phyloP scores from a whole-genome alignment of 805 yeast species.

The Saccharomycopsis sp. region DNA sequence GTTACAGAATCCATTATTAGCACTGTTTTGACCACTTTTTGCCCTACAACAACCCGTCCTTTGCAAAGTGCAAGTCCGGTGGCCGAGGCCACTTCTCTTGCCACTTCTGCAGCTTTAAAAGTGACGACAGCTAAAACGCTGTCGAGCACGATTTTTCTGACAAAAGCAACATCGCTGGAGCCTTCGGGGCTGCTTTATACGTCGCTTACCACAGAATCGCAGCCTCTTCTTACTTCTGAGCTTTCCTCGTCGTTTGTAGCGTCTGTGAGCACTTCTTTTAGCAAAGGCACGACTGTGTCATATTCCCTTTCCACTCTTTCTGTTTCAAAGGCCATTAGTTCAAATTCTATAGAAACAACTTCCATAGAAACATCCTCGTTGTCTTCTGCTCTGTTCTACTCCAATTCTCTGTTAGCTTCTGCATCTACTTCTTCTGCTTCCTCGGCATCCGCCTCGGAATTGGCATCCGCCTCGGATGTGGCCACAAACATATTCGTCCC shows the following conservation, averaged over 20 bases:
- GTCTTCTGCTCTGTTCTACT: neutral
- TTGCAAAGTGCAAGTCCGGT: neutral
- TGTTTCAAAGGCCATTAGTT: no score
- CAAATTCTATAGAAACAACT: no score
- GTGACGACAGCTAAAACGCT: neutral
- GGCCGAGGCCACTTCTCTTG: neutral
- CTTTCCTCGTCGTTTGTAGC: conserved; percentile 3
- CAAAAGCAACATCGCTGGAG: no score
- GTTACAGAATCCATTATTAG: neutral
- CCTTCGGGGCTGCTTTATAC: neutral
- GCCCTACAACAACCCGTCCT: neutral
- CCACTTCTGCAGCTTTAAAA: neutral
- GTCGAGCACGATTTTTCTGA: neutral
- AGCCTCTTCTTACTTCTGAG: neutral
- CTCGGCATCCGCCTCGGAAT: neutral
- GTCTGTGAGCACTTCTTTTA: neutral
- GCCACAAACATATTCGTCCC: conserved; percentile 33
- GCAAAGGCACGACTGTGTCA: neutral
- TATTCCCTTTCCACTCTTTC: neutral
- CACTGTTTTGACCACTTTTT: neutral
- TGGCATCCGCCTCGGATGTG: conserved; percentile 1
- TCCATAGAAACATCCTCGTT: conserved; percentile 1
- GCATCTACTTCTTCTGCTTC: neutral
- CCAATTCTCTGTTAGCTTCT: neutral
- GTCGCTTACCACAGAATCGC: neutral